Conservation (phyloP, 2,329 filamentous ascomycete species). For the Pseudopyrenochaeta lycopersici region DNA sequence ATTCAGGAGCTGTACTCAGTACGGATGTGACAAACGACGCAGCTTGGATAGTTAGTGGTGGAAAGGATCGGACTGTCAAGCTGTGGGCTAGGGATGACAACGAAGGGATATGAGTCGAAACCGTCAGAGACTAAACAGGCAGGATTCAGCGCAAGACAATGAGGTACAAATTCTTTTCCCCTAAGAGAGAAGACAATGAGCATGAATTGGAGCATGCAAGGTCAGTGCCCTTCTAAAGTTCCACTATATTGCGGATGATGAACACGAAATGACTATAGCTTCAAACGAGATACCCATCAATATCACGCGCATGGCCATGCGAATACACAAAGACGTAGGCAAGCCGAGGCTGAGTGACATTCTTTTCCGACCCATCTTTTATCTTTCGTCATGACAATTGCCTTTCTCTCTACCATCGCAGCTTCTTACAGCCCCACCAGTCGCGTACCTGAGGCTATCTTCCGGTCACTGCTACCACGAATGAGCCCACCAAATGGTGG, state of each 20-base stretch:
- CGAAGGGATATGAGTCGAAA: slow-evolving; percentile 39
- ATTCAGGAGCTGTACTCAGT: slow-evolving; percentile 90
- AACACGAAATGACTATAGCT: slow-evolving; percentile 22
- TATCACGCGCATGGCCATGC: slow-evolving; percentile 13
- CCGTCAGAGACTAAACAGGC: slow-evolving; percentile 1
- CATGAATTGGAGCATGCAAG: slow-evolving; percentile 12
- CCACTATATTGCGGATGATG: slow-evolving; percentile 14
- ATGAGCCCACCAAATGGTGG: neutral
- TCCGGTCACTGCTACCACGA: neutral
- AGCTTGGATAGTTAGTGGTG: slow-evolving; percentile 92
- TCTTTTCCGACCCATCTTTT: neutral
- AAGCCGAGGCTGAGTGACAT: slow-evolving; percentile 1
- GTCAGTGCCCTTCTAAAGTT: slow-evolving; percentile 15
- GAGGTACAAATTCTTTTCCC: neutral
- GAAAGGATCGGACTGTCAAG: slow-evolving; percentile 94
- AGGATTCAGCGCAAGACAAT: neutral
- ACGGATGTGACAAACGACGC: slow-evolving; percentile 87
- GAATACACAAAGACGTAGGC: slow-evolving; percentile 12
- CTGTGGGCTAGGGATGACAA: slow-evolving; percentile 83
- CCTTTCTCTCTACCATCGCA: slow-evolving; percentile 4
- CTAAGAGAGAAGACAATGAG: slow-evolving; percentile 7
- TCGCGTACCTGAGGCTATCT: slow-evolving; percentile 1
- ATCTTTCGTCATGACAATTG: neutral
- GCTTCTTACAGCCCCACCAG: slow-evolving; percentile 3
- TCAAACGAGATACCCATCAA: slow-evolving; percentile 25